Base-by-base conservation (phyloP, 192 early-diverging fungal genomes). In the Haplosporangium gracile region DNA sequence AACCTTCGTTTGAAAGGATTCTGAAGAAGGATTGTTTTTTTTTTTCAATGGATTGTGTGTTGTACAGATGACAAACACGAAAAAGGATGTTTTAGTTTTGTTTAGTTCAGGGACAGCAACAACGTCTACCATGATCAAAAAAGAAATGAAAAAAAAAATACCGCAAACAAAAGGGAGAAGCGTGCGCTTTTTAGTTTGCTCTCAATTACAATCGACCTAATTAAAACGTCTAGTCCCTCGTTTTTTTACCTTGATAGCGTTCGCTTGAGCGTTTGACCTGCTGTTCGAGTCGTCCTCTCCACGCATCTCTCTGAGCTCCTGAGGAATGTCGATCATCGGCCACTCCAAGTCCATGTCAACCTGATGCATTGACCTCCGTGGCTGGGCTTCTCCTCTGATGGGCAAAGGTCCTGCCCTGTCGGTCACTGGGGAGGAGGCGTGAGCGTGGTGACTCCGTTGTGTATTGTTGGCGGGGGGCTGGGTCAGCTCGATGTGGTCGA, bases 1-100 rank as follows among this genome's bases (percentile, higher is more conserved):
- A 96, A 78, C 40, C 85, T 71, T 53, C 92, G 89, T 73, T 93
- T 94, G 36, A 79, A 68, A 20, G 71, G 81, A 69, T 83, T 82
- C 34, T 75, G 26, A 18, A 16, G 36, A 75, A 39, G 22, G 39
- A 36, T 40, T n/a, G 18, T 34, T n/a, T 26, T n/a, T 32, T 34
- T n/a, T 26, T 75, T 29, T 32, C 13, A 51, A 65, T 2, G 38
- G 55, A 60, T 63, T 10, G 39, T 42, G 8, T 15, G 76, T 77
- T 51, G 76, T 16, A 77, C 76, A 76, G 68, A 42, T 65, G 36
- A 38, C 29, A 34, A 26, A 57, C 11, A 51, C 49, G 47, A 49
- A 49, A 51, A 51, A 45, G 43, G 13, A 45, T 13, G 43, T 38
- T 26, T 34, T 39, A 36, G 53, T 38, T 34, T 39, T 22, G 53